Base-by-base conservation (phyloP, 148 eudicot genomes). In the Mesembryanthemum crystallinum region DNA sequence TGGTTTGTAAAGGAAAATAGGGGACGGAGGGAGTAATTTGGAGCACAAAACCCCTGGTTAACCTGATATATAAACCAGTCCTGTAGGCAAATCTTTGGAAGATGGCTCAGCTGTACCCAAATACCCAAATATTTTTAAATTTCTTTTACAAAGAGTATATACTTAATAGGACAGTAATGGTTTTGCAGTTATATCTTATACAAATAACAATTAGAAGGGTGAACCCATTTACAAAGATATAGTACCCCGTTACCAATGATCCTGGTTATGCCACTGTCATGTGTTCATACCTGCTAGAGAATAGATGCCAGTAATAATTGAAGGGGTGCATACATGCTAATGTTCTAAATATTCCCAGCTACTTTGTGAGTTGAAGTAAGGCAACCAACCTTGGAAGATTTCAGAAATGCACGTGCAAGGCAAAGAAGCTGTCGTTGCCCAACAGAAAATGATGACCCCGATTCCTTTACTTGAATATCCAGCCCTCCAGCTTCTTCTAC, bases 381-480 rank as follows among this genome's bases (percentile, higher is more conserved):
- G 14, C 7, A 57, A 37, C 47, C 39, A 69, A 92, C 97, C 97
- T 88, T 89, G 33, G 97, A 88, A 54, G 99, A 87, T 82, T 87
- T 95, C 77, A 95, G 94, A 80, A 95, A 81, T 35, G 97, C 92
- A 32, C 99, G 96, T 35, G 99, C 97, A 80, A 95, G 99, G 91
- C 99, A 95, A 42, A 95, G 83, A 65, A 95, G 99, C 80, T 95
- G 99, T 27, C 86, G 81, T 77, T 91, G 98, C 54, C 99, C 99
- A 73, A 91, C 93, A 64, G 99, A 95, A 82, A 95, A 92, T 71
- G 90, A 82, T 3, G 79, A 61, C 65, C 93, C 97, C 59, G 92
- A 89, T 49, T 85, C 91, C 81, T 85, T 92, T 45, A 95, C 81
- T 23, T 83, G 88, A 51, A 86, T 65, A 64, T 92, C 94, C 69